phyloP scores from a whole-genome alignment of 495 filamentous ascomycete genomes.

The Neurospora sp. region DNA sequence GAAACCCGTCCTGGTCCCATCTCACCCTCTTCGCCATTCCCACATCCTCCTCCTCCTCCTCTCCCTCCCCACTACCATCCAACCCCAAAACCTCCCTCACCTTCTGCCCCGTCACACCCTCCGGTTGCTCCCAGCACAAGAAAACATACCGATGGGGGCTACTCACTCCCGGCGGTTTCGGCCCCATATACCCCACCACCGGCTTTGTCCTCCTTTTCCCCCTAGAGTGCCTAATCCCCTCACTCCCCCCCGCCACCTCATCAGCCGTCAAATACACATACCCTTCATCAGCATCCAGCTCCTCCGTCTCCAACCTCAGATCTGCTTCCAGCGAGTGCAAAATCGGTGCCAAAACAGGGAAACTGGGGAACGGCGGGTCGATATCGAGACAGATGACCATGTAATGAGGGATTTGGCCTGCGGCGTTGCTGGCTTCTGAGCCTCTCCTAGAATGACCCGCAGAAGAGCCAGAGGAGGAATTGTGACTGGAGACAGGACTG shows the following conservation, averaged over 20 bases:
- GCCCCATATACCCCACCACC: constrained; percentile 36
- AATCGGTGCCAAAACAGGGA: constrained; percentile 39
- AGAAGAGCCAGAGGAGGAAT: background rate
- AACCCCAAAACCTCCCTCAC: constrained; percentile 30
- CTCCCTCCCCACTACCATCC: background rate
- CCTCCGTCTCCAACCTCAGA: constrained; percentile 6
- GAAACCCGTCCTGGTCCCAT: constrained; percentile 42
- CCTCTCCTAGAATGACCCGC: background rate
- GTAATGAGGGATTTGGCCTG: constrained; percentile 21
- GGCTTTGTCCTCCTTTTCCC: background rate
- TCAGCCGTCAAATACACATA: constrained; percentile 8
- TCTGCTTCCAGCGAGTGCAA: constrained; percentile 38
- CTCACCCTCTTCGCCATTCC: constrained; percentile 34
- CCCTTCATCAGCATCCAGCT: constrained; percentile 7
- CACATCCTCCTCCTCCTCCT: constrained; percentile 27
- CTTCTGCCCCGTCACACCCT: constrained; percentile 32
- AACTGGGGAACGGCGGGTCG: constrained; percentile 44
- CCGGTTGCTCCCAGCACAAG: constrained; percentile 48
- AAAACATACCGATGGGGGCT: constrained; percentile 48
- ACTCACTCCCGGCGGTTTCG: constrained; percentile 41
- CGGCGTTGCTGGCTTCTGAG: background rate
- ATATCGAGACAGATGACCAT: constrained; percentile 41
- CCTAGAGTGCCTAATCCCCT: constrained; percentile 4
- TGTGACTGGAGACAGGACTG: constrained; percentile 9
- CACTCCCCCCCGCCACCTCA: constrained; percentile 3